Base-by-base conservation (phyloP, 2,329 filamentous ascomycete species). In the Fusarium agapanthi region DNA sequence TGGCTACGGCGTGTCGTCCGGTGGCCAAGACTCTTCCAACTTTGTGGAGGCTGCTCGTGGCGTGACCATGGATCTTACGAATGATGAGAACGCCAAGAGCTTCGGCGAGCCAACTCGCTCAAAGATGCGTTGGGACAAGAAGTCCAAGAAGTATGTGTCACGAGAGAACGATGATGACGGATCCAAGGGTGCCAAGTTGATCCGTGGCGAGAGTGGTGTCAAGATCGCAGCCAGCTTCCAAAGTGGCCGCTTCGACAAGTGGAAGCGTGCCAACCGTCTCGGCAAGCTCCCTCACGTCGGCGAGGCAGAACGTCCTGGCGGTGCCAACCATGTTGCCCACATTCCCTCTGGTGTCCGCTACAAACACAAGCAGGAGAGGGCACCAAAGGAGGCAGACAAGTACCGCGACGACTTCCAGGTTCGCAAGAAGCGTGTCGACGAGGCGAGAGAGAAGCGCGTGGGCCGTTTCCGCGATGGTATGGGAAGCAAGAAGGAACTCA, bases 151-250 rank as follows among this genome's bases (percentile, higher is more conserved):
- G 84, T 99, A 98, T 84, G 95, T 99, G 40, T 87, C 93, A 18
- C 90, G 93, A 40, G 91, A 91, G 76, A 98, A 99, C 86, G 96
- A 99, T 83, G 93, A 97, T 76, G 97, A 99, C 83, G 96, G 96
- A 43, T 97, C 86, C 76, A 92, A 91, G 79, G 88, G 88, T 53
- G 81, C 84, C 67, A 88, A 88, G 79, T 91, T 98, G 84, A 92
- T 98, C 63, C 88, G 90, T 71, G 95, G 96, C 77, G 96, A 99
- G 84, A 94, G 90, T 78, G 96, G 96, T 61, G 94, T 95, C 85
- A 98, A 98, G 86, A 98, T 99, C 77, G 94, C 96, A 3, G 95
- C 96, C 50, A 92, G 88, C 67, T 98, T 99, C 89, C 92, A 95
- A 80, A 95, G 92, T 81, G 96, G 97, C 40, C 91, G 95, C 50